A percentile compares a stretch with the other conserved stretches of the same genome.
Conservation (phyloP, 768 basidiomycete species). For the Leucocoprinus birnbaumii region DNA sequence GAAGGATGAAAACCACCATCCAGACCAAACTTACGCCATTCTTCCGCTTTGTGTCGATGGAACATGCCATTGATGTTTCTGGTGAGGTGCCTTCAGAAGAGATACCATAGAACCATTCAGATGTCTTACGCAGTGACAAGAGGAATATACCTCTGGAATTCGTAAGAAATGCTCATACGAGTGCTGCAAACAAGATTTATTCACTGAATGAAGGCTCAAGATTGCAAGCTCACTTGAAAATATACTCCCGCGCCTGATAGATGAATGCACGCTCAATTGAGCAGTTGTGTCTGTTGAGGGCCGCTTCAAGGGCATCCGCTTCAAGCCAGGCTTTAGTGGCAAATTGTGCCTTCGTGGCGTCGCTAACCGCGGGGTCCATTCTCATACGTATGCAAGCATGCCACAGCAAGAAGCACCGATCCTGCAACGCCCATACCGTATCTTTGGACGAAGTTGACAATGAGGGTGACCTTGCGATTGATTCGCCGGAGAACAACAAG, state of each 20-base stretch:
- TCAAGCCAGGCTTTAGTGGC: constrained; percentile 70
- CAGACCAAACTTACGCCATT: constrained; percentile 56
- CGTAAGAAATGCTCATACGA: constrained; percentile 67
- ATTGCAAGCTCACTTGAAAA: constrained; percentile 67
- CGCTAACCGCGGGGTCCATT: constrained; percentile 32
- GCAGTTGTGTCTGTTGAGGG: constrained; percentile 64
- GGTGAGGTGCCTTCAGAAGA: not conserved
- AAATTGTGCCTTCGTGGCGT: constrained; percentile 57
- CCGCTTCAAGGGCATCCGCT: constrained; percentile 61
- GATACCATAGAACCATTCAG: not conserved
- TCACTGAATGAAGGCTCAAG: not conserved
- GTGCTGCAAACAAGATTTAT: constrained; percentile 37
- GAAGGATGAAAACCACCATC: not conserved
- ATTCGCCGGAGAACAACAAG: constrained; percentile 76
- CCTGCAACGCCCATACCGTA: constrained; percentile 73
- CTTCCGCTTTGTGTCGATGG: constrained; percentile 55
- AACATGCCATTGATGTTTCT: constrained; percentile 42
- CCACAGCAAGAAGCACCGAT: constrained; percentile 71
- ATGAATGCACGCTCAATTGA: constrained; percentile 64
- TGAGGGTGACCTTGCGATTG: constrained; percentile 35
- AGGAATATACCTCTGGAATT: constrained; percentile 64
- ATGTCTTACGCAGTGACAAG: constrained; percentile 48
- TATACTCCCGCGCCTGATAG: constrained; percentile 67
- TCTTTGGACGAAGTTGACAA: constrained; percentile 47
- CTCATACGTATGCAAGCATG: constrained; percentile 68